A percentile compares a stretch with the other conserved stretches of the same genome.
Evolutionary conservation across 2,329 filamentous ascomycete species (phyloP).

Genomic region (Aspergillus jensenii): DNA sequence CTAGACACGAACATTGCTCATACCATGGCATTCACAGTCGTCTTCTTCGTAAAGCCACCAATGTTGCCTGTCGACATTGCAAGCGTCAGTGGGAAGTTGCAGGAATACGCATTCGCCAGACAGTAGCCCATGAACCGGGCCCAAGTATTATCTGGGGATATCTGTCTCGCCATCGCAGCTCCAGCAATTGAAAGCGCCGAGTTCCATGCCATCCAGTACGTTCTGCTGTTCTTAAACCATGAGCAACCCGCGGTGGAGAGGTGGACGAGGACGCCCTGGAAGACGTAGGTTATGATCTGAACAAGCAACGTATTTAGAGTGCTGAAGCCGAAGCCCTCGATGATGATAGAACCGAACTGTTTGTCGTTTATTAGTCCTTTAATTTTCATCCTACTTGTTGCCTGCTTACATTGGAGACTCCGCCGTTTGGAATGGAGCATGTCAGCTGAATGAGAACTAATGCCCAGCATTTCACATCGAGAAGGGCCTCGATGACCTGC

Average conservation of each 20-base stretch:
- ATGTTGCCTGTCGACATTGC: constrained; percentile 48
- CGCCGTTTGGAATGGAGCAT: constrained; percentile 36
- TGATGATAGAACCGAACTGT: constrained; percentile 34
- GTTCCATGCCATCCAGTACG: constrained; percentile 1
- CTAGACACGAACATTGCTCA: not conserved
- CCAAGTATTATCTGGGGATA: constrained; percentile 10
- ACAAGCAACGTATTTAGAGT: constrained; percentile 43
- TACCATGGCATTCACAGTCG: constrained; percentile 44
- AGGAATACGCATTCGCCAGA: constrained; percentile 37
- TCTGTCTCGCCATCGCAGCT: constrained; percentile 21
- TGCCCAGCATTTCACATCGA: not conserved
- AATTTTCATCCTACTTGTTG: not conserved
- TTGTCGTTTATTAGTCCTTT: no score
- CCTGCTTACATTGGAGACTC: constrained; percentile 25
- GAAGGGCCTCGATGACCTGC: not conserved
- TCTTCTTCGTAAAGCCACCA: constrained; percentile 51
- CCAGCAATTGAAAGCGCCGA: constrained; percentile 17
- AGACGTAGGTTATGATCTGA: constrained; percentile 27
- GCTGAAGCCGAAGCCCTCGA: constrained; percentile 36
- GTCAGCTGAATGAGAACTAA: not conserved
- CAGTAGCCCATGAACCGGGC: constrained; percentile 15
- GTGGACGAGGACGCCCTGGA: constrained; percentile 38
- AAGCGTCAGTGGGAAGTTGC: constrained; percentile 38
- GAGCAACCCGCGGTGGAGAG: not conserved
- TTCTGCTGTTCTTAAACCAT: not conserved